phyloP scores from a whole-genome alignment of 2,329 filamentous ascomycete genomes.

The Lasiodiplodia sp. region DNA sequence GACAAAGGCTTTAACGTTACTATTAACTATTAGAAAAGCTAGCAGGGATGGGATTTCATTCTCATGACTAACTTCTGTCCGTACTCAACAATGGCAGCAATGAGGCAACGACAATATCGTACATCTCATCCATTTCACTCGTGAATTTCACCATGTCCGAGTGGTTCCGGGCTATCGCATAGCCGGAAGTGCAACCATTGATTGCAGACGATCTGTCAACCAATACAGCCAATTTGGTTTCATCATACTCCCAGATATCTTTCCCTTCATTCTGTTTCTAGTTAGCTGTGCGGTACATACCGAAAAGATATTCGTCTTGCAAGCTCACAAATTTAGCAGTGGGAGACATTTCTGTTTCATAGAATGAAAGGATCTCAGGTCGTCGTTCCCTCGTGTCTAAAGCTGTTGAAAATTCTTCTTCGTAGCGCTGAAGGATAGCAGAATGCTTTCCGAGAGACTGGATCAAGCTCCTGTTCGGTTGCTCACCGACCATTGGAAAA shows the following conservation, averaged over 20 bases:
- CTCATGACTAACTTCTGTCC: neutral
- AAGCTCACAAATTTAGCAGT: neutral
- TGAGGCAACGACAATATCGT: neutral
- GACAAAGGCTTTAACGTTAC: neutral
- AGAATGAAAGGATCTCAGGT: conserved; percentile 1
- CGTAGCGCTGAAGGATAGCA: neutral
- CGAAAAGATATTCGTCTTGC: neutral
- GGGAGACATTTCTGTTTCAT: conserved; percentile 5
- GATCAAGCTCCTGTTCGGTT: conserved; percentile 3
- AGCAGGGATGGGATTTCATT: too few relatives aligned
- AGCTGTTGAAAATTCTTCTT: neutral
- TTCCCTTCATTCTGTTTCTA: neutral
- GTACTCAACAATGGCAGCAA: neutral
- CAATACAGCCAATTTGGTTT: neutral
- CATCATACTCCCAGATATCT: neutral
- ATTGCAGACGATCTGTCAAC: neutral
- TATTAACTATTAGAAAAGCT: neutral
- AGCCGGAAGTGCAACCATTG: neutral
- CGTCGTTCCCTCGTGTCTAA: neutral
- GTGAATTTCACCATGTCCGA: conserved; percentile 13
- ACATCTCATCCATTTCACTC: neutral
- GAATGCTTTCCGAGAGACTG: neutral
- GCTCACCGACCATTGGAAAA: neutral
- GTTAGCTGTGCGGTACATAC: neutral
- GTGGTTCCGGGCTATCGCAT: neutral